A percentile compares a stretch with the other conserved stretches of the same genome.
Evolutionary conservation across 73 alveolate species (phyloP).

Genomic region (Stentor coeruleus): DNA sequence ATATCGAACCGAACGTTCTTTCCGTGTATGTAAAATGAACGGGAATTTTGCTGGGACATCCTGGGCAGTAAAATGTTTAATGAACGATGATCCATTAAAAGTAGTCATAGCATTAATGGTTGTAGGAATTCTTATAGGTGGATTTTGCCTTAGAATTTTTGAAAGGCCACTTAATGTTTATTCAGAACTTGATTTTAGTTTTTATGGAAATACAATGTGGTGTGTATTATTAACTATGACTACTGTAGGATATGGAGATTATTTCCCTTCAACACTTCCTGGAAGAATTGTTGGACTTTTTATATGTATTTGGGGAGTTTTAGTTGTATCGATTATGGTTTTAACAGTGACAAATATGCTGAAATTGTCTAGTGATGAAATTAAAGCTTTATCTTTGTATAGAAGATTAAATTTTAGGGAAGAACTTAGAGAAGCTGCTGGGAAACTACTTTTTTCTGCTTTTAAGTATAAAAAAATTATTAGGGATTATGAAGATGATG

Average conservation of each 20-base stretch:
- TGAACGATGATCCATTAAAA: conserved; percentile 23
- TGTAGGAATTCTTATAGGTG: conserved; percentile 27
- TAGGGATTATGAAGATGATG: neutral
- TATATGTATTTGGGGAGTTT: conserved; percentile 65
- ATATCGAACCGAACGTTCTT: neutral
- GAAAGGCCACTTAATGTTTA: conserved; percentile 51
- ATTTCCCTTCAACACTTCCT: conserved; percentile 49
- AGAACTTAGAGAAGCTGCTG: conserved; percentile 44
- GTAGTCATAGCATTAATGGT: neutral
- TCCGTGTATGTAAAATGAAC: neutral
- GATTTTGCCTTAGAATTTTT: conserved; percentile 55
- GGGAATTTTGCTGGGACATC: conserved; percentile 9
- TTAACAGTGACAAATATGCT: conserved; percentile 48
- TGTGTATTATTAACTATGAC: conserved; percentile 60
- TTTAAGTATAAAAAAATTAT: neutral
- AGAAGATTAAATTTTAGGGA: conserved; percentile 41
- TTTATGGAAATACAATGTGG: conserved; percentile 56
- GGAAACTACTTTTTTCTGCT: conserved; percentile 32
- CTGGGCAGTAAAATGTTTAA: conserved; percentile 23
- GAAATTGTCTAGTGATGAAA: conserved; percentile 37
- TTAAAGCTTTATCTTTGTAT: conserved; percentile 40
- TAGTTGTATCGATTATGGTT: conserved; percentile 49
- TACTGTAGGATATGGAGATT: conserved; percentile 78
- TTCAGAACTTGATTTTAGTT: conserved; percentile 42
- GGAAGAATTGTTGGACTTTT: conserved; percentile 63